Conservation (phyloP, 768 basidiomycete genomes). For the Postia placenta region DNA sequence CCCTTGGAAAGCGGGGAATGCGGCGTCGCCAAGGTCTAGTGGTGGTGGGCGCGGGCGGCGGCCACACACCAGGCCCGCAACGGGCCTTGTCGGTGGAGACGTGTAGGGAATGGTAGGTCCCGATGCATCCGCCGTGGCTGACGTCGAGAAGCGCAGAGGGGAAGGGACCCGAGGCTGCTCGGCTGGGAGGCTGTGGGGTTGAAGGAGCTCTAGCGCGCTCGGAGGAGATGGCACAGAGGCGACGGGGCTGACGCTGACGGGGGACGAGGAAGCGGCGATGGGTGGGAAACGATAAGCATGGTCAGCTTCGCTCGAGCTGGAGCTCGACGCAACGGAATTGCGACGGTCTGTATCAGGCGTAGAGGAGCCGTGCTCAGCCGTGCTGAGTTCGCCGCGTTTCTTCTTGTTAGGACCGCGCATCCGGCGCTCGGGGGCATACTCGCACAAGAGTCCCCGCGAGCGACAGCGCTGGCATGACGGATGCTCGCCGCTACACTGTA, state of each 20-base stretch:
- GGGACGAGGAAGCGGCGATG: conserved; percentile 4
- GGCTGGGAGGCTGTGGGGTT: neutral
- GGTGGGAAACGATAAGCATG: neutral
- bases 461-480: conserved; percentile 64
- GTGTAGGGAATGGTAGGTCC: neutral
- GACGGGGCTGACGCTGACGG: neutral
- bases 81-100: neutral
- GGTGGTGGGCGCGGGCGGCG: conserved; percentile 13
- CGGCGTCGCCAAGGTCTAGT: conserved; percentile 4
- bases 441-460: conserved; percentile 50
- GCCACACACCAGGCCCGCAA: neutral
- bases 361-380: neutral
- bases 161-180: neutral
- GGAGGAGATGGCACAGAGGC: neutral
- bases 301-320: conserved; percentile 7
- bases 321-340: conserved; percentile 8
- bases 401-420: conserved; percentile 59
- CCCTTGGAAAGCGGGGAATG: neutral
- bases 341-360: conserved; percentile 4
- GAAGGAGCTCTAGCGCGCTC: neutral
- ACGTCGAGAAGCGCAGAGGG: neutral
- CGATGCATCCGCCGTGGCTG: neutral
- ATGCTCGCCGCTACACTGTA: conserved; percentile 66
- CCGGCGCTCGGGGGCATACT: conserved; percentile 62
- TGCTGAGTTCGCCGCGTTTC: conserved; percentile 24